Evolutionary conservation across 257 asterid genomes (phyloP), one percentile per base, ranked within the genome.

Genomic region (Fraxinus americana): DNA sequence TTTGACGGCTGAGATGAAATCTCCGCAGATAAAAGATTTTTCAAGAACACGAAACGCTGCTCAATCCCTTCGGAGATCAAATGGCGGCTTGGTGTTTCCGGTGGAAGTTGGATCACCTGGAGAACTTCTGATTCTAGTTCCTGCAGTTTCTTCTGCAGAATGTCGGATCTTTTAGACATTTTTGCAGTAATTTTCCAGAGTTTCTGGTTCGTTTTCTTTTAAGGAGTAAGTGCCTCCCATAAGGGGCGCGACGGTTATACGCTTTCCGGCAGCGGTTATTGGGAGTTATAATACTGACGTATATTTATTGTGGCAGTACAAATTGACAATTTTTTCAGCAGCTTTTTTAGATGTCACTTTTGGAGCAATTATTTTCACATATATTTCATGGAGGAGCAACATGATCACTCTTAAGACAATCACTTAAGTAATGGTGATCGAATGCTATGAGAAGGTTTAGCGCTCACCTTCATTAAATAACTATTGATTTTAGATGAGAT

Each of bases 21-120:
- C 65, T 82, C 85, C 16, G 80, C 77, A 0, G 80, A 76, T n/a
- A 82, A 50, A 17, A 82, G 59, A 74, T 78, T 79, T 11, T 82
- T 78, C 70, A 78, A 1, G 34, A 82, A 82, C 39, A 32, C 34
- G 14, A 82, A 57, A 29, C 75, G 85, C 9, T 78, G 82, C 8
- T 74, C 70, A 34, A 82, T 82, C 38, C 29, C 67, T 54, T 69
- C 79, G 1, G 78, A 45, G 54, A 69, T 45, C 27, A 77, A 50
- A n/a, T 67, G 80, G 59, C 41, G 80, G 11, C 23, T 21, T 0
- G 77, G 71, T 3, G 77, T 45, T 39, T 73, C 77, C 68, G 77
- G 77, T 39, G 77, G 77, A 11, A 73, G 77, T 1, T 13, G 35
- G 50, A 73, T 21, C 50, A 54, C 41, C 45, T 52, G 59, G 30